Percentiles rank a stretch among this genome's conserved stretches.
phyloP scores from a whole-genome alignment of 2,329 filamentous ascomycete genomes.

The Ophiostoma piceae region DNA sequence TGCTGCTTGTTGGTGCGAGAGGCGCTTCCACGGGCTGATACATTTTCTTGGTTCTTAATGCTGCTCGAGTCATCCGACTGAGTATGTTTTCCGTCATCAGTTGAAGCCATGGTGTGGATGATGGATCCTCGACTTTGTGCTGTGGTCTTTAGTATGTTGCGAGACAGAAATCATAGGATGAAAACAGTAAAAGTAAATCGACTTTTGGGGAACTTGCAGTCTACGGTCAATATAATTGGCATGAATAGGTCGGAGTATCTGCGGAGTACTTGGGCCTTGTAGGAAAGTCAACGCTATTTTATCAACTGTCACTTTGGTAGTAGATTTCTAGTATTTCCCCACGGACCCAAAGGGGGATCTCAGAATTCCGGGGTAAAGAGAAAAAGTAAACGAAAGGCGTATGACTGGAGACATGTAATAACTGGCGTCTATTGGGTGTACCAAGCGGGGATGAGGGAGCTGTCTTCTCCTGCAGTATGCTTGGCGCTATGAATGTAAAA shows the following conservation, averaged over 20 bases:
- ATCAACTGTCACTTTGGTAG: background rate
- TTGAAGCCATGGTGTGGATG: conserved; percentile 18
- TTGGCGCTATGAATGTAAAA: background rate
- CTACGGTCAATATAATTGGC: background rate
- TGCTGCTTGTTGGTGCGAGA: conserved; percentile 31
- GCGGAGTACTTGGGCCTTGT: background rate
- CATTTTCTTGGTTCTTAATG: conserved; percentile 35
- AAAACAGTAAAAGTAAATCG: background rate
- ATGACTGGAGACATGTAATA: background rate
- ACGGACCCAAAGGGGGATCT: background rate
- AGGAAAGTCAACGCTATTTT: background rate
- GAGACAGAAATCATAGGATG: background rate
- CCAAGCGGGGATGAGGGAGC: background rate
- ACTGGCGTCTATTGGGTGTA: background rate
- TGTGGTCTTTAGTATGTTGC: background rate
- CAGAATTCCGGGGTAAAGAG: background rate
- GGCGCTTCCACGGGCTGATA: conserved; percentile 32
- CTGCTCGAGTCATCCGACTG: conserved; percentile 29
- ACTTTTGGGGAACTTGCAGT: background rate
- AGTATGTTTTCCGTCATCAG: conserved; percentile 20
- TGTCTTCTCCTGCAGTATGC: background rate
- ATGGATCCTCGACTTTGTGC: background rate
- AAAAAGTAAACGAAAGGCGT: background rate
- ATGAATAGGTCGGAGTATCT: background rate
- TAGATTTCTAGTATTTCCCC: background rate